Evolutionary conservation across 2,329 filamentous ascomycete species (phyloP).

Genomic region (Calonectria pseudoreteaudii): DNA sequence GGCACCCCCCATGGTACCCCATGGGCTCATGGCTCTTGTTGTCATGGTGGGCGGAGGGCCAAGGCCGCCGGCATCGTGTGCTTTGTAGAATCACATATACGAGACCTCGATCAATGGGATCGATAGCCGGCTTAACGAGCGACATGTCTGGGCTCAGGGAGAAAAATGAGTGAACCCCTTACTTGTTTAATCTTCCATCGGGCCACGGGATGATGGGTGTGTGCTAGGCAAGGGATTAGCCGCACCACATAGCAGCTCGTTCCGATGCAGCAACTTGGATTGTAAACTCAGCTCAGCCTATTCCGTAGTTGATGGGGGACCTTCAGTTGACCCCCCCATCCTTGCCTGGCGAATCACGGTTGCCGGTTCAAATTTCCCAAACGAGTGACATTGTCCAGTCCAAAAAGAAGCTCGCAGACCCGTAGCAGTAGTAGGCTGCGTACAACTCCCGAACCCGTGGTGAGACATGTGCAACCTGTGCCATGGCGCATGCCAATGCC

Average conservation of each 20-base stretch:
- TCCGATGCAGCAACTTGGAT: conserved; percentile 2
- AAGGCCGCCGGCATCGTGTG: conserved; percentile 23
- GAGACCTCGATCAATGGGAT: conserved; percentile 14
- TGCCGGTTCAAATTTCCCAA: conserved; percentile 40
- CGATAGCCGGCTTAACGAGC: conserved; percentile 25
- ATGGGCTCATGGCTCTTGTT: neutral
- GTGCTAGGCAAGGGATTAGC: conserved; percentile 21
- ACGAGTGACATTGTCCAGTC: conserved; percentile 41
- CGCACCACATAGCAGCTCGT: neutral
- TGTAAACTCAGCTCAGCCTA: conserved; percentile 7
- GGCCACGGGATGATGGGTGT: conserved; percentile 19
- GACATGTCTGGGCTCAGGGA: conserved; percentile 21
- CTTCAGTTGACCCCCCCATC: conserved; percentile 25
- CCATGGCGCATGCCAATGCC: conserved; percentile 38
- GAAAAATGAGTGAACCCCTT: conserved; percentile 13
- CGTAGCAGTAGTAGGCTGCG: conserved; percentile 28
- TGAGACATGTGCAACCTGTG: conserved; percentile 41
- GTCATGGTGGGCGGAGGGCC: conserved; percentile 28
- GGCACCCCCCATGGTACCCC: neutral
- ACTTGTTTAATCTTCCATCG: conserved; percentile 12
- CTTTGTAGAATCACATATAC: conserved; percentile 24
- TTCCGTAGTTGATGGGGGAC: conserved; percentile 6
- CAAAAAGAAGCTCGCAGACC: conserved; percentile 37
- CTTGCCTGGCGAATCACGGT: conserved; percentile 15
- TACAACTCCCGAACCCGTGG: conserved; percentile 40